Evolutionary conservation across 2,329 filamentous ascomycete genomes (phyloP).

Genomic region (Fusarium sp.): DNA sequence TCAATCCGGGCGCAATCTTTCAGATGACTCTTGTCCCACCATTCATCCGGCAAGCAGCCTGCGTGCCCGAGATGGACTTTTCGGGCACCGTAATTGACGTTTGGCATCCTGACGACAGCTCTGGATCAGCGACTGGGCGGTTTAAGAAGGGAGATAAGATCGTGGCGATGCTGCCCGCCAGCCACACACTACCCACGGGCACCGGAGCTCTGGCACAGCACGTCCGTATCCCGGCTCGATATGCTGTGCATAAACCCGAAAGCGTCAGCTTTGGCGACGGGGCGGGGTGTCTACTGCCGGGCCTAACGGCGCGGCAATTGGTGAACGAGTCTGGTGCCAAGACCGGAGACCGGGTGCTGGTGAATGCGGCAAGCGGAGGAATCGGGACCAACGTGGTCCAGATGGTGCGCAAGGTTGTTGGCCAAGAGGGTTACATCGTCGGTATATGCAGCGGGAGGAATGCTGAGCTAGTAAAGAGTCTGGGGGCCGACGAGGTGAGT

Average conservation of each 20-base stretch:
- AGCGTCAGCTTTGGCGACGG: conserved; percentile 52
- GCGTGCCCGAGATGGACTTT: conserved; percentile 62
- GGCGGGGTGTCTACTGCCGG: conserved; percentile 57
- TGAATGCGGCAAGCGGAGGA: conserved; percentile 68
- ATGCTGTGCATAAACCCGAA: conserved; percentile 53
- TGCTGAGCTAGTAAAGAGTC: conserved; percentile 58
- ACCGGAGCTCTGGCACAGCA: conserved; percentile 60
- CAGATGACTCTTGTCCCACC: conserved; percentile 59
- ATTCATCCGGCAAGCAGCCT: conserved; percentile 54
- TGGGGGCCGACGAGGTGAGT: conserved; percentile 67
- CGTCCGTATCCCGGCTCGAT: conserved; percentile 54
- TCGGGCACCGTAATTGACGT: conserved; percentile 58
- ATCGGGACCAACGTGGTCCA: conserved; percentile 65
- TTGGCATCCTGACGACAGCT: conserved; percentile 48
- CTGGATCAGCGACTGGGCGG: conserved; percentile 17
- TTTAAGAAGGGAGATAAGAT: conserved; percentile 54
- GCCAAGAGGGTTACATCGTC: conserved; percentile 59
- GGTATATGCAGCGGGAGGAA: conserved; percentile 66
- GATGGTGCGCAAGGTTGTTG: conserved; percentile 57
- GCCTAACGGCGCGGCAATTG: conserved; percentile 58
- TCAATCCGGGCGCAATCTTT: conserved; percentile 62
- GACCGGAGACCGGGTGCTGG: conserved; percentile 59
- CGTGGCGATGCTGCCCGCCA: conserved; percentile 58
- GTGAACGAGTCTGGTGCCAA: conserved; percentile 57
- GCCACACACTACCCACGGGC: conserved; percentile 52